Percentiles rank a stretch among this genome's conserved stretches.
phyloP scores from a whole-genome alignment of 1,284 basidiomycete genomes.

The Cutaneotrichosporon sp. region DNA sequence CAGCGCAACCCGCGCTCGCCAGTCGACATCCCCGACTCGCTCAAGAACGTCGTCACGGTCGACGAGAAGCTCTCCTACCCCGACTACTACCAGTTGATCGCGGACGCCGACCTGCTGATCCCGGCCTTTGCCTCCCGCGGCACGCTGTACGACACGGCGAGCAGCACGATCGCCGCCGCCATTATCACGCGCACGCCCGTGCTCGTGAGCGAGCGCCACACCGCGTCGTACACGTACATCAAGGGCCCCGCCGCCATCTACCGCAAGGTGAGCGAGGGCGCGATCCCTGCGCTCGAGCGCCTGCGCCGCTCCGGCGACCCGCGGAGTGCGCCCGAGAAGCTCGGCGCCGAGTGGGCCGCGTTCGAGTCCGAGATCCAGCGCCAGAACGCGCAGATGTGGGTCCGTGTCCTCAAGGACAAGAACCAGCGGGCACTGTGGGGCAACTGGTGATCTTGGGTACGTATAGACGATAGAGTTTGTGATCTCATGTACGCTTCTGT shows the following conservation, averaged over 20 bases:
- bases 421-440: neutral
- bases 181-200: slow-evolving; percentile 17
- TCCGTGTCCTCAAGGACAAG: neutral
- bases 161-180: slow-evolving; percentile 10
- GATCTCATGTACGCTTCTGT: too few relatives aligned
- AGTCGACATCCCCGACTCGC: neutral
- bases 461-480: too few relatives aligned
- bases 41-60: slow-evolving; percentile 7
- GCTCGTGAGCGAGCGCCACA: slow-evolving; percentile 12
- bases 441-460: neutral
- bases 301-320: neutral
- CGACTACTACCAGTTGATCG: slow-evolving; percentile 15
- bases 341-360: neutral
- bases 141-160: slow-evolving; percentile 11
- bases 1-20: slow-evolving; percentile 1
- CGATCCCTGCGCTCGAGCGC: slow-evolving; percentile 7
- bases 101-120: slow-evolving; percentile 11
- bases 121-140: slow-evolving; percentile 9
- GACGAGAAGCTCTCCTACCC: slow-evolving; percentile 9
- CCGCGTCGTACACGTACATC: slow-evolving; percentile 13
- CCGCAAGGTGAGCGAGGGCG: slow-evolving; percentile 1
- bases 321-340: neutral
- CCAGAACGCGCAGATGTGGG: slow-evolving; percentile 7
- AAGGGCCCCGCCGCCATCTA: slow-evolving; percentile 2
- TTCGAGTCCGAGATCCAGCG: neutral